Evolutionary conservation across 352 stramenopile species (phyloP), one percentile per base, ranked within the genome.

Genomic region (Blastocystis sp.): DNA sequence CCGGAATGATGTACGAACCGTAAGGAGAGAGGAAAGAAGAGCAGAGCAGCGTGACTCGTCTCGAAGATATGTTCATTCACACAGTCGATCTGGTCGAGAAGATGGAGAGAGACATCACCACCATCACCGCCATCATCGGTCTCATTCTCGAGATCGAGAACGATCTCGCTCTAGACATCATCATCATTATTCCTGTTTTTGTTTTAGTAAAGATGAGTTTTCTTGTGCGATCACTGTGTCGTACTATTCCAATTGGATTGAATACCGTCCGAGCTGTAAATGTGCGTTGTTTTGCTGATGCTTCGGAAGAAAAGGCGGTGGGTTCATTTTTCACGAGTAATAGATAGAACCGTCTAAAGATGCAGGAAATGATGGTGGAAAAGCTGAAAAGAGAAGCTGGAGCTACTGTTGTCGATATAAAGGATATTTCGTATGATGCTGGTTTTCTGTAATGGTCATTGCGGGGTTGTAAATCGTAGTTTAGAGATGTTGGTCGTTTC

Each of bases 291-390:
- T 85, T 85, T 50, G 37, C 73, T 5, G 34, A 37, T 50, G 53
- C 24, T n/a, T 30, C 53, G 24, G 73, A 85, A 45, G 73, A 85
- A 50, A 66, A 85, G 50, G 50, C 20, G 11, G 73, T 85, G 45
- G 8, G 13, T 1, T 11, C 8, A 20, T 45, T n/a, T 3, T 0
- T 68, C 16, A 0, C 3, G 7, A 41, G 20, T 66, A 2, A 85
- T 30, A 3, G 18, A 41, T 54, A 85, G 73, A 85, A 85, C 63
- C 50, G 34, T 30, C 11, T 54, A 34, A 85, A 85, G 56, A 85
- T 85, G 73, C 73, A 85, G 39, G 73, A 85, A 68, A 66, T 85
- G 50, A 85, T 85, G 73, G 47, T 85, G 11, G 73, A 85, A 39
- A 85, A 85, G 30, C 50, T 85, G 16, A 85, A 85, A 30, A 85